A percentile compares a stretch with the other conserved stretches of the same genome.
These are phyloP conservation scores for Venturia carpophila DNA, from an alignment of 2,329 filamentous ascomycete species.

Conservation along the genomic window DNA sequence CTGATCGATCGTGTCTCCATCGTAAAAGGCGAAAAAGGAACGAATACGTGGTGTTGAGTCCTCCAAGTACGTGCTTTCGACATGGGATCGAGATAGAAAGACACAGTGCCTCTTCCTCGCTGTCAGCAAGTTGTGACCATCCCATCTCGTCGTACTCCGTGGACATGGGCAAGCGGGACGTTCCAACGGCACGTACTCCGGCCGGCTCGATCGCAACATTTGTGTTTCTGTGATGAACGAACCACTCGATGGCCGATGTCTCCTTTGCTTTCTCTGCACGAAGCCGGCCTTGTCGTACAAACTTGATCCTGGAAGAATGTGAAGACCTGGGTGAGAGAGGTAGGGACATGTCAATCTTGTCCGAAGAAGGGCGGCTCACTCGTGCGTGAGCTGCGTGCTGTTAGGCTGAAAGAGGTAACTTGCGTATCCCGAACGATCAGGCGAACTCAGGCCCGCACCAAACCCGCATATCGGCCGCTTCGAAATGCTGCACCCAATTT, in stretches of 20 bases:
- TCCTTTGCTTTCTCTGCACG: neutral
- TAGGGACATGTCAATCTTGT: neutral
- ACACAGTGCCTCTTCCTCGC: neutral
- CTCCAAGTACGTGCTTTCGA: neutral
- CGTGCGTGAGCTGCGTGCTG: neutral
- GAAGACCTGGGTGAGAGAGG: neutral
- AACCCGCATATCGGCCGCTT: neutral
- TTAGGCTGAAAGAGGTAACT: neutral
- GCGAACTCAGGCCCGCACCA: neutral
- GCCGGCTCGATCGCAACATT: neutral
- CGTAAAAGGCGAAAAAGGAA: neutral
- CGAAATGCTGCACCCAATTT: neutral
- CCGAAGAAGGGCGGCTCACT: neutral
- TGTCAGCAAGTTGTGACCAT: neutral
- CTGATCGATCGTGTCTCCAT: neutral
- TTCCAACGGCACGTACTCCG: neutral
- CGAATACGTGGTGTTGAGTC: neutral
- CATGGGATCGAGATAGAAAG: neutral
- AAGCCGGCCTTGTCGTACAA: neutral
- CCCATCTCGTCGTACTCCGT: neutral
- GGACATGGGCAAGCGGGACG: neutral
- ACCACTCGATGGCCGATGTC: neutral
- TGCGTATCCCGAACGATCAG: neutral
- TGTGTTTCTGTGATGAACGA: neutral
- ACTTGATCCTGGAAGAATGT: neutral